These are phyloP conservation scores for Solanum dulcamara DNA, from an alignment of 257 asterid genomes.

Conservation along the genomic window DNA sequence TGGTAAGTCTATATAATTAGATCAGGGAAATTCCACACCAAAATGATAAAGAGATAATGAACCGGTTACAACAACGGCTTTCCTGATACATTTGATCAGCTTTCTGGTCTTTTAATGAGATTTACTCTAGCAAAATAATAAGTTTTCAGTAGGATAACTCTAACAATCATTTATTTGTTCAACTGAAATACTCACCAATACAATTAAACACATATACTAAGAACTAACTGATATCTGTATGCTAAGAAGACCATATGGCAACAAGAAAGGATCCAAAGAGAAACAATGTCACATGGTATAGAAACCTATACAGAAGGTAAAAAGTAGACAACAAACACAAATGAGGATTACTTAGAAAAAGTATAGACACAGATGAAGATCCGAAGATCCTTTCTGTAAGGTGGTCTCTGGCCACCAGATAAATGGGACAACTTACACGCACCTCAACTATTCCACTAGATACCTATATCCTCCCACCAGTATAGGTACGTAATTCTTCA, in stretches of 20 bases:
- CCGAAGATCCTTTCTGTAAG: background rate
- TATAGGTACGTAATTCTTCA: background rate
- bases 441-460: background rate
- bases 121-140: background rate
- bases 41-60: background rate
- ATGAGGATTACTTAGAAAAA: background rate
- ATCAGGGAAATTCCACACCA: background rate
- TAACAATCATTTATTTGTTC: background rate
- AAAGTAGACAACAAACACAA: background rate
- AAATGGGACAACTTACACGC: background rate
- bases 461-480: background rate
- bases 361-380: background rate
- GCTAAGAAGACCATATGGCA: background rate
- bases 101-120: background rate
- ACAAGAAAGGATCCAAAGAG: background rate
- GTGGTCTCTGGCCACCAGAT: background rate
- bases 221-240: background rate
- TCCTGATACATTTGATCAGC: background rate
- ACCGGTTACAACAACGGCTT: background rate
- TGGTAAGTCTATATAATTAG: background rate
- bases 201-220: background rate
- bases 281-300: background rate
- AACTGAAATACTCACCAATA: background rate
- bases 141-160: background rate
- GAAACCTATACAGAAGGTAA: background rate